phyloP scores from a whole-genome alignment of 192 early-diverging fungal genomes.

The Backusella westeae region DNA sequence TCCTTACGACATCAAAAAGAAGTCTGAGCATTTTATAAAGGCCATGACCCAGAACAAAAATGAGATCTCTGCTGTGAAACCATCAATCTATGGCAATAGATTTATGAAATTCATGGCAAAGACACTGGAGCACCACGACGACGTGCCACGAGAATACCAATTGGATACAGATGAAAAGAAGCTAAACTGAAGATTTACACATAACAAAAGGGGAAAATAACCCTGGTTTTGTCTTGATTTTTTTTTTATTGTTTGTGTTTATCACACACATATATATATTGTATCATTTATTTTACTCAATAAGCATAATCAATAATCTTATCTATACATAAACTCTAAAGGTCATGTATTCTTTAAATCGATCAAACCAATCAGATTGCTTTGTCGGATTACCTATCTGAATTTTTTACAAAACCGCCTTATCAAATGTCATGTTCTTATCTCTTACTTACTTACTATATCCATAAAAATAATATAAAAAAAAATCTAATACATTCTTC shows the following conservation, averaged over 20 bases:
- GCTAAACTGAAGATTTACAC: not conserved
- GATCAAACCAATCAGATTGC: not conserved
- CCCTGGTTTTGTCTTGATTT: not conserved
- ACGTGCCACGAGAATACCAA: conserved; percentile 36
- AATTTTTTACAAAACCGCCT: not conserved
- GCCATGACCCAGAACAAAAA: conserved; percentile 73
- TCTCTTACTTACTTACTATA: not conserved
- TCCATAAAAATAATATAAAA: conserved; percentile 2
- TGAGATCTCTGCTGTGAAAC: conserved; percentile 84
- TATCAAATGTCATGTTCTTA: conserved; percentile 1
- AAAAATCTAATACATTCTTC: not conserved
- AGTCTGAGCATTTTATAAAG: conserved; percentile 89
- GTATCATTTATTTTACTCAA: conserved; percentile 3
- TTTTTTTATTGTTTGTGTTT: not conserved
- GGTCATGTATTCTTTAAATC: conserved; percentile 7
- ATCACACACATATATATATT: not conserved
- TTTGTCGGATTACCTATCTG: not conserved
- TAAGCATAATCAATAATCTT: conserved; percentile 4
- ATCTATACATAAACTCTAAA: not conserved
- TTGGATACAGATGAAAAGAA: conserved; percentile 4
- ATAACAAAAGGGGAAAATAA: not conserved
- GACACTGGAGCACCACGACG: conserved; percentile 51
- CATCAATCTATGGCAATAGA: conserved; percentile 81
- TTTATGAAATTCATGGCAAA: conserved; percentile 88
- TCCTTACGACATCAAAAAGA: conserved; percentile 88